phyloP scores from a whole-genome alignment of 1,284 basidiomycete genomes.

The Mycosarcoma mackinlayi region DNA sequence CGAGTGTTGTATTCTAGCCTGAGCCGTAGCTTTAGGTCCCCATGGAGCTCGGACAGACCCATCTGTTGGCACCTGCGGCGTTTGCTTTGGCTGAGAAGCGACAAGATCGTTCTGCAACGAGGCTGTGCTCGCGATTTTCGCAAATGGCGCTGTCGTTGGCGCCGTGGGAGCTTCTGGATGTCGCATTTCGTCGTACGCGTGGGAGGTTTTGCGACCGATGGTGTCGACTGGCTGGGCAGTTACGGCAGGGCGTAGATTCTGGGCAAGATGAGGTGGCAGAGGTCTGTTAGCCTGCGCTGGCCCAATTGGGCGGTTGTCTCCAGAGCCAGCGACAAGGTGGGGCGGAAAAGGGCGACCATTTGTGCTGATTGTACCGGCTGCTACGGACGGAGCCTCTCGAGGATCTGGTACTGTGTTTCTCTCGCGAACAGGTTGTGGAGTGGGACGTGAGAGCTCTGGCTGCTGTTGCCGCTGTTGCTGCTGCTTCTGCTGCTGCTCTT shows the following conservation, averaged over 20 bases:
- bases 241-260: constrained; percentile 28
- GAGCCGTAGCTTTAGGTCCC: constrained; percentile 31
- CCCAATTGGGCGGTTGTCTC: constrained; percentile 15
- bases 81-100: constrained; percentile 6
- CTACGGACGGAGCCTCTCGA: constrained; percentile 4
- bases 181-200: constrained; percentile 27
- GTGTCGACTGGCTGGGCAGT: constrained; percentile 3
- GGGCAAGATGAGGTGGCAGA: constrained; percentile 54
- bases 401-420: not conserved
- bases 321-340: constrained; percentile 30
- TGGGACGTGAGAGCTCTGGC: not conserved
- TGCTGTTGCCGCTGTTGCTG: constrained; percentile 11
- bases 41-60: constrained; percentile 20
- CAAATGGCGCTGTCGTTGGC: not conserved
- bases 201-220: constrained; percentile 30
- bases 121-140: not conserved
- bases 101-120: not conserved
- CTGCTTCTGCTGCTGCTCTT: constrained; percentile 14
- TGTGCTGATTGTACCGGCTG: not conserved
- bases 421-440: constrained; percentile 7
- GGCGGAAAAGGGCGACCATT: constrained; percentile 38
- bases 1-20: constrained; percentile 5
- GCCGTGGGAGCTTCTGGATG: constrained; percentile 9
- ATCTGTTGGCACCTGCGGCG: constrained; percentile 6
- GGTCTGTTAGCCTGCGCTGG: constrained; percentile 21